Evolutionary conservation across 202 grass and related monocot species (phyloP).

Genomic region (Setaria italica): DNA sequence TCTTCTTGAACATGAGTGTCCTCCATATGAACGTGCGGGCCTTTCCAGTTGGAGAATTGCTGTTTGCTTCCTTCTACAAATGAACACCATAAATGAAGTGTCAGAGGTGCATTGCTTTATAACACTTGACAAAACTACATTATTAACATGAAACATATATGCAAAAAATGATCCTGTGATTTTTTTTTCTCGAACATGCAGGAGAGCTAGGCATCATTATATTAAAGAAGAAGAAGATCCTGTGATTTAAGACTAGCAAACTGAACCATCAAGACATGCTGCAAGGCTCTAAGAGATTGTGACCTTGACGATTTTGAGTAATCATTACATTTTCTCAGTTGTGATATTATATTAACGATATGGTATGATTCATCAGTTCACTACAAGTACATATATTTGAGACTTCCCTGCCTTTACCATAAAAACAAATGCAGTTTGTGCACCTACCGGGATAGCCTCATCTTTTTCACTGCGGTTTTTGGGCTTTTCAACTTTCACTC

Average conservation of each 20-base stretch:
- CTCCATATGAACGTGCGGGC: conserved; percentile 51
- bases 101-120: background rate
- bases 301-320: background rate
- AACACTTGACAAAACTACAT: too few species aligned
- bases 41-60: conserved; percentile 51
- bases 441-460: conserved; percentile 50
- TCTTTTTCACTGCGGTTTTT: conserved; percentile 53
- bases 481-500: conserved; percentile 64
- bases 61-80: conserved; percentile 37
- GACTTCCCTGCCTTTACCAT: conserved; percentile 14
- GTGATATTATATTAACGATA: conserved; percentile 2
- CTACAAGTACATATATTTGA: conserved; percentile 4
- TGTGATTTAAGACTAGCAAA: background rate
- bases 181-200: too few species aligned
- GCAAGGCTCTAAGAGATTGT: background rate
- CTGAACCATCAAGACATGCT: background rate
- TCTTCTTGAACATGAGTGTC: conserved; percentile 69
- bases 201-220: too few species aligned
- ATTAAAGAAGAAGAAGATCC: background rate
- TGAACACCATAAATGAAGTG: background rate
- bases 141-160: background rate
- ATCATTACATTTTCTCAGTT: conserved; percentile 1
- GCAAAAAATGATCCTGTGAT: too few species aligned
- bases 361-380: background rate
- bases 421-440: conserved; percentile 27